Percentiles rank a stretch among this genome's conserved stretches.
Conservation (phyloP, 371 early-diverging fungal genomes). For the Choanephora cucurbitarum region DNA sequence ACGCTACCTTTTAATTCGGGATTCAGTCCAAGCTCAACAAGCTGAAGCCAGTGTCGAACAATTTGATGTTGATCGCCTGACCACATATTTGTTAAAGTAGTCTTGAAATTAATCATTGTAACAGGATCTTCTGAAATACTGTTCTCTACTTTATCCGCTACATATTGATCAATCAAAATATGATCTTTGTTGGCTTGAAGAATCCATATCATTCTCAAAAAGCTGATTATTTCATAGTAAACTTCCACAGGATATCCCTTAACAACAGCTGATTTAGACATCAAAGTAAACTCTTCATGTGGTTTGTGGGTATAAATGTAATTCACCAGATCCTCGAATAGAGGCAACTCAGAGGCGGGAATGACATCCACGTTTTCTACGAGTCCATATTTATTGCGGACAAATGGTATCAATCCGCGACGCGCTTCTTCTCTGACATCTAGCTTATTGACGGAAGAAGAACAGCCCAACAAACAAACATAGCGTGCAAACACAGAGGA, state of each 20-base stretch:
- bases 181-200: slow-evolving; percentile 55
- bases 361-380: slow-evolving; percentile 30
- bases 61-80: slow-evolving; percentile 37
- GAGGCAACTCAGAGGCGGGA: slow-evolving; percentile 46
- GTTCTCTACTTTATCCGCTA: slow-evolving; percentile 55
- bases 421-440: slow-evolving; percentile 79
- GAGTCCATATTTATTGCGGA: slow-evolving; percentile 32
- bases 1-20: slow-evolving; percentile 43
- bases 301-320: slow-evolving; percentile 43
- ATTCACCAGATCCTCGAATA: slow-evolving; percentile 48
- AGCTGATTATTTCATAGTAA: slow-evolving; percentile 55
- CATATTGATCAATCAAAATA: slow-evolving; percentile 56
- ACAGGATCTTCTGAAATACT: slow-evolving; percentile 52
- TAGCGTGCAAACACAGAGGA: slow-evolving; percentile 72
- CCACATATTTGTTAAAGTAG: slow-evolving; percentile 49
- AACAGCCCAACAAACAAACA: slow-evolving; percentile 68
- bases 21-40: slow-evolving; percentile 60
- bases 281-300: slow-evolving; percentile 28
- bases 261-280: slow-evolving; percentile 42
- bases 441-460: slow-evolving; percentile 66
- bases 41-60: slow-evolving; percentile 49
- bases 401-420: slow-evolving; percentile 51
- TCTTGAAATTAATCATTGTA: slow-evolving; percentile 42
- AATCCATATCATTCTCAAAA: slow-evolving; percentile 59
- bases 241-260: slow-evolving; percentile 61